Conservation (phyloP, 495 filamentous ascomycete genomes). For the Friedmanniomyces endolithicus region DNA sequence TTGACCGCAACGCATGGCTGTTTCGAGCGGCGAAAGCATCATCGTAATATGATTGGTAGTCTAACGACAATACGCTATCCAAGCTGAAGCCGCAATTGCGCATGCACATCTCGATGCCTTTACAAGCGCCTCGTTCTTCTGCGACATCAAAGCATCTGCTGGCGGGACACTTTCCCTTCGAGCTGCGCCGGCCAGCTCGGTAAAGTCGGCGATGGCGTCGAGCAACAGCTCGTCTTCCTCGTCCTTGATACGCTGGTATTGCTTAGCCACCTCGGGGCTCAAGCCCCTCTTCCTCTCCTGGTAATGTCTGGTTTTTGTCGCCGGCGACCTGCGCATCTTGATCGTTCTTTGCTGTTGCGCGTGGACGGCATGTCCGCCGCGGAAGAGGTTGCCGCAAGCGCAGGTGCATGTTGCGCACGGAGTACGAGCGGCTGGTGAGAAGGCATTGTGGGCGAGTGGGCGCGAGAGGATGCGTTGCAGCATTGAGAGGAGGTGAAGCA, state of each 20-base stretch:
- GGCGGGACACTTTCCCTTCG: too few species aligned
- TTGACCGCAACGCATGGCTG: too few species aligned
- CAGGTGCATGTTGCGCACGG: slow-evolving; percentile 2
- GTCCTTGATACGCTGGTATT: neutral
- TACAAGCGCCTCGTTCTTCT: too few species aligned
- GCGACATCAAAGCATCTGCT: too few species aligned
- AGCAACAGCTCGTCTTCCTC: neutral
- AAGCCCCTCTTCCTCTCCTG: neutral
- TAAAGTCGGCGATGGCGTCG: neutral
- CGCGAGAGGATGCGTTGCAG: slow-evolving; percentile 2
- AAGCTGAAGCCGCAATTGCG: too few species aligned
- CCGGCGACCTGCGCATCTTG: neutral
- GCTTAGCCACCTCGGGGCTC: neutral
- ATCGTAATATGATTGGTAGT: too few species aligned
- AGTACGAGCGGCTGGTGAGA: neutral
- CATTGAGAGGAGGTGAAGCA: neutral
- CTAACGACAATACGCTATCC: too few species aligned
- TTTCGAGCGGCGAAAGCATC: too few species aligned
- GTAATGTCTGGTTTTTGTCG: neutral
- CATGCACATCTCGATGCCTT: too few species aligned
- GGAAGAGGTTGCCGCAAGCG: slow-evolving; percentile 3
- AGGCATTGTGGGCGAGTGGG: neutral
- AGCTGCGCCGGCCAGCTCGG: neutral
- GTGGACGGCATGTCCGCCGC: neutral
- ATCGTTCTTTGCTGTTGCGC: neutral